Evolutionary conservation across 768 basidiomycete species (phyloP), one percentile per base, ranked within the genome.

Genomic region (Russula griseocarnosa): DNA sequence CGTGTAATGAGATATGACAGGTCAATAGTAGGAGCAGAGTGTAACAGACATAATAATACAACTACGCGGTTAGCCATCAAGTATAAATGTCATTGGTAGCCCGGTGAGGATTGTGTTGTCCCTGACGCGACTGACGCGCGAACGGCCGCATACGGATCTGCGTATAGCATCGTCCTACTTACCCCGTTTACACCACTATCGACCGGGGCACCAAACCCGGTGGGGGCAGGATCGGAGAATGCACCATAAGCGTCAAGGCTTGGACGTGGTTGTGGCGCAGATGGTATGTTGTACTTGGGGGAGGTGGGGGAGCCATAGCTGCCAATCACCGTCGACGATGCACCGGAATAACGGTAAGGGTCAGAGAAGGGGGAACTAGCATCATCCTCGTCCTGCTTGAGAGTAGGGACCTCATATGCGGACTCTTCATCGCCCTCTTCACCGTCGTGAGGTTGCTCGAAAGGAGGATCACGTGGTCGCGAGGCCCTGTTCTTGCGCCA

Each of bases 111-210:
- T 36, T 36, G 42, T 60, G 65, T 36, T 14, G 57, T 22, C 30
- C 24, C 40, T 34, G 58, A 44, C 26, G 55, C 32, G 30, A 76
- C 51, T 20, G 72, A 70, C 5, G 87, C 86, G 20, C 89, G 81
- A 40, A 93, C 89, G 13, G 87, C 87, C 14, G 90, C 88, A 71
- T 93, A 94, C 10, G 92, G 92, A 71, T 94, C 74, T 26, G 91
- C 92, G 70, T 93, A 91, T 73, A 94, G 92, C 93, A 96, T 94
- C 59, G 94, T 95, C 72, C 92, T 77, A 74, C 92, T 94, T 44
- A 94, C 78, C 30, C 85, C 82, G 20, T 83, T 14, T 20, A 9
- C 82, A 2, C 76, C 78, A 36, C 78, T 72, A 62, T 82, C 71
- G 11, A 74, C 63, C 18, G 79, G 70, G 2, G 69, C 75, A 52